Conservation (phyloP, 257 asterid species). For the Solanum acaule region DNA sequence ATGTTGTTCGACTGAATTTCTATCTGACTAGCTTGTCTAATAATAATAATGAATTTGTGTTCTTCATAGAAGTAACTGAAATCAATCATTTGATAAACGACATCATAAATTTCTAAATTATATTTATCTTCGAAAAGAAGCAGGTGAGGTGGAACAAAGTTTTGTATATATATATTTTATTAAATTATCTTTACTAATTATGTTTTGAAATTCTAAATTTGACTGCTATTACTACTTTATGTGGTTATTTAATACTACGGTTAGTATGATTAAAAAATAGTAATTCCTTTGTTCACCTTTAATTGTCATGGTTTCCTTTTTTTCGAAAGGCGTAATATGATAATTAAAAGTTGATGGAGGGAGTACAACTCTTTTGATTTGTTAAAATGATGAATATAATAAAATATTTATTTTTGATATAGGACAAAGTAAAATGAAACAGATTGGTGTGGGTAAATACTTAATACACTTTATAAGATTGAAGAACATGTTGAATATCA, state of each 20-base stretch:
- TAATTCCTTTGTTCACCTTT: rapidly evolving
- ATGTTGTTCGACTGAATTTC: not conserved
- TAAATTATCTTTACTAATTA: too few species aligned
- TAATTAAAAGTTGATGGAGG: too few species aligned
- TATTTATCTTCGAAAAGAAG: not conserved
- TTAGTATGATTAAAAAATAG: not conserved
- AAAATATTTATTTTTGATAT: too few species aligned
- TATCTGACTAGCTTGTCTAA: not conserved
- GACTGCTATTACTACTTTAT: too few species aligned
- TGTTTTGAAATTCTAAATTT: too few species aligned
- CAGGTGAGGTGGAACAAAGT: not conserved
- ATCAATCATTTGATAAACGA: not conserved
- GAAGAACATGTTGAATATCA: not conserved
- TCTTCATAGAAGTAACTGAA: not conserved
- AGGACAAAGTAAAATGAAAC: too few species aligned
- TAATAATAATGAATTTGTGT: not conserved
- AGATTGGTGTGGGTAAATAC: too few species aligned
- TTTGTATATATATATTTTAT: too few species aligned
- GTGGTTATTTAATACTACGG: not conserved
- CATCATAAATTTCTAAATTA: not conserved
- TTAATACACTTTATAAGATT: not conserved
- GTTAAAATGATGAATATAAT: too few species aligned
- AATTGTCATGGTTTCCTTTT: not conserved
- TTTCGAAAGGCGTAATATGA: too few species aligned
- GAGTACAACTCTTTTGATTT: too few species aligned